Evolutionary conservation across 2,329 filamentous ascomycete species (phyloP).

Genomic region (Penicillium psychrosexuale): DNA sequence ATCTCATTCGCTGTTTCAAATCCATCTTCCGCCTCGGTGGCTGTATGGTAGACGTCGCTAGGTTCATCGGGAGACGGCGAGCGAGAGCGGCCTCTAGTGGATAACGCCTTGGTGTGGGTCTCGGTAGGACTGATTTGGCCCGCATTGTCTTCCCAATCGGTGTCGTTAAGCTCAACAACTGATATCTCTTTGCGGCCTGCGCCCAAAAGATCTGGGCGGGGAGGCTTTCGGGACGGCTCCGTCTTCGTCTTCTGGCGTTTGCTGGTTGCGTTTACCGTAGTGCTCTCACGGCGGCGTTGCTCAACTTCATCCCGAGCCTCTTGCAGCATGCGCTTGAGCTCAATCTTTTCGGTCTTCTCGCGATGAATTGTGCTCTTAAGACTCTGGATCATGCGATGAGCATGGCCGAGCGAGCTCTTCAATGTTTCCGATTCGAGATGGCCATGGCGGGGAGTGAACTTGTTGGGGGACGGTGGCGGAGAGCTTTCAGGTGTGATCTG

Average conservation of each 20-base stretch:
- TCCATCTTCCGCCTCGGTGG: slow-evolving; percentile 67
- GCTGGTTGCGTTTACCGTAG: slow-evolving; percentile 39
- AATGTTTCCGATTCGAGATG: slow-evolving; percentile 94
- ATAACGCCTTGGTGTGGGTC: slow-evolving; percentile 31
- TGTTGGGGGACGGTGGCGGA: slow-evolving; percentile 83
- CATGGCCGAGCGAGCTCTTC: slow-evolving; percentile 89
- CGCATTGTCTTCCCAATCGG: slow-evolving; percentile 85
- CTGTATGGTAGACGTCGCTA: slow-evolving; percentile 73
- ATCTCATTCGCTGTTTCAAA: slow-evolving; percentile 78
- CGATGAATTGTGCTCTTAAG: slow-evolving; percentile 92
- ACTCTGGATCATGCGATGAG: slow-evolving; percentile 94
- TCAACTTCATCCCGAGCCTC: slow-evolving; percentile 92
- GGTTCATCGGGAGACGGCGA: slow-evolving; percentile 45
- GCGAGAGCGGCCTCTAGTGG: slow-evolving; percentile 27
- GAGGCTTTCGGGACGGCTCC: slow-evolving; percentile 73
- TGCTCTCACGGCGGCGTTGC: slow-evolving; percentile 57
- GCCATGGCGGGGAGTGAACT: slow-evolving; percentile 84
- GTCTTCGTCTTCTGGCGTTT: slow-evolving; percentile 62
- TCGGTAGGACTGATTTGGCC: slow-evolving; percentile 58
- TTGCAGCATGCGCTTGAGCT: slow-evolving; percentile 90
- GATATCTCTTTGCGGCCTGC: slow-evolving; percentile 69
- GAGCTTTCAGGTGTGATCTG: slow-evolving; percentile 81
- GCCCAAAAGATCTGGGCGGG: slow-evolving; percentile 70
- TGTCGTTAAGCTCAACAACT: slow-evolving; percentile 75
- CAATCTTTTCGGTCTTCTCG: slow-evolving; percentile 97